These are phyloP conservation scores for Ustilago sp. DNA, from an alignment of 1,284 basidiomycete species.

Conservation along the genomic window DNA sequence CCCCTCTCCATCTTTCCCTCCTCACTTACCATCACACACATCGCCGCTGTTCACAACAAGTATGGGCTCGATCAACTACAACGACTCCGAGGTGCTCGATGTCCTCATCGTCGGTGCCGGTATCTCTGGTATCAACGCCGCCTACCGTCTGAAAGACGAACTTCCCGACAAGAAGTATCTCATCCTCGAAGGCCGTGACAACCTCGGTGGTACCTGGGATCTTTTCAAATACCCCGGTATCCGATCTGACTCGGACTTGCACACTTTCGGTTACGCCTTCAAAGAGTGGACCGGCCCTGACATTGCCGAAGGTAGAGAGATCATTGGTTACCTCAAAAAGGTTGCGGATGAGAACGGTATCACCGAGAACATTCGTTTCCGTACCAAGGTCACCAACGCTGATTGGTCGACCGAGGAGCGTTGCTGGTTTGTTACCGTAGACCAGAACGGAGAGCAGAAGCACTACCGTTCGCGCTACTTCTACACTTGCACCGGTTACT, in stretches of 20 bases:
- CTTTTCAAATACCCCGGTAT: slow-evolving; percentile 61
- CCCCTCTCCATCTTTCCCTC: neutral
- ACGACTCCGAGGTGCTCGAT: slow-evolving; percentile 48
- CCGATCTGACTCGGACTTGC: slow-evolving; percentile 47
- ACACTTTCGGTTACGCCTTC: slow-evolving; percentile 56
- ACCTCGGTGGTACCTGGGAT: slow-evolving; percentile 65
- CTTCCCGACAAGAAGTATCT: slow-evolving; percentile 57
- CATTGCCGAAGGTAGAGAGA: slow-evolving; percentile 62
- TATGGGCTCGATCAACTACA: slow-evolving; percentile 48
- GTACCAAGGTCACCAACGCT: slow-evolving; percentile 44
- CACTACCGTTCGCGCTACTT: slow-evolving; percentile 51
- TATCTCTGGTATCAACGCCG: slow-evolving; percentile 68
- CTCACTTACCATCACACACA: neutral
- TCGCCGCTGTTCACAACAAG: neutral
- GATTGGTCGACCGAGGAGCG: slow-evolving; percentile 55
- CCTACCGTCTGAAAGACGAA: slow-evolving; percentile 58
- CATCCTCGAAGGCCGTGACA: slow-evolving; percentile 52
- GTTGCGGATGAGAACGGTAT: slow-evolving; percentile 62
- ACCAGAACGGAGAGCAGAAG: slow-evolving; percentile 40
- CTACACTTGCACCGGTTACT: slow-evolving; percentile 64
- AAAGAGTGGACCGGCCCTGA: slow-evolving; percentile 58
- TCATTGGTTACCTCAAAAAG: slow-evolving; percentile 60
- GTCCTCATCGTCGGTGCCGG: slow-evolving; percentile 66
- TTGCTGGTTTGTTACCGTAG: slow-evolving; percentile 53
- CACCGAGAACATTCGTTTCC: slow-evolving; percentile 54